Conservation (phyloP, 352 stramenopile genomes). For the Lagenidium sp. region DNA sequence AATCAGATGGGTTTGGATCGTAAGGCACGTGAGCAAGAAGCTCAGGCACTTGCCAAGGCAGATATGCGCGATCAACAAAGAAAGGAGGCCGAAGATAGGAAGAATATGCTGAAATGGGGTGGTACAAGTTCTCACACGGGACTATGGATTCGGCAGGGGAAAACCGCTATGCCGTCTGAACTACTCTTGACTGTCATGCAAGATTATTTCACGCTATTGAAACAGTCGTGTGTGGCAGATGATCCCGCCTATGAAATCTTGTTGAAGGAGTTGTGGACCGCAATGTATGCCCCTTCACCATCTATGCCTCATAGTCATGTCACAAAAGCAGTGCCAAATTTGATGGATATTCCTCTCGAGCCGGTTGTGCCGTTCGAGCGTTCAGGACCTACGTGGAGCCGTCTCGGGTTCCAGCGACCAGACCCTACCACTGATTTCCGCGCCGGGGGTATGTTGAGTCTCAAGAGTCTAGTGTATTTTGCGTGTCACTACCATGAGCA, state of each 20-base stretch:
- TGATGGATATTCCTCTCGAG: too few species aligned
- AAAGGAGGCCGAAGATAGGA: slow-evolving; percentile 41
- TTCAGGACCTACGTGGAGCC: slow-evolving; percentile 68
- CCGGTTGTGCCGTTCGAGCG: slow-evolving; percentile 40
- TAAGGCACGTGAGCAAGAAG: slow-evolving; percentile 63
- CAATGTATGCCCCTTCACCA: too few species aligned
- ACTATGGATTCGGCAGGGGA: slow-evolving; percentile 44
- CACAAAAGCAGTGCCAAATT: too few species aligned
- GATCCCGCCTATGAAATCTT: slow-evolving; percentile 56
- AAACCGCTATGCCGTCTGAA: slow-evolving; percentile 41
- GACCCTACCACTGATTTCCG: slow-evolving; percentile 84
- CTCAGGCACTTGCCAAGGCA: slow-evolving; percentile 63
- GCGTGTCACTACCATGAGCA: slow-evolving; percentile 56
- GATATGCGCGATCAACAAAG: slow-evolving; percentile 59
- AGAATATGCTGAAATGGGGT: slow-evolving; percentile 42
- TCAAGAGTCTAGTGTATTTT: slow-evolving; percentile 80
- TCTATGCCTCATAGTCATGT: too few species aligned
- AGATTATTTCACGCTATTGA: slow-evolving; percentile 46
- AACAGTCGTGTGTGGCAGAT: slow-evolving; percentile 57
- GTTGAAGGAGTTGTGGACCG: slow-evolving; percentile 47
- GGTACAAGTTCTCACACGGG: slow-evolving; percentile 15
- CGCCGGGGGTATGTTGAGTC: slow-evolving; percentile 65
- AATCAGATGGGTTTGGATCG: slow-evolving; percentile 60
- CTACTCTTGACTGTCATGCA: slow-evolving; percentile 56
- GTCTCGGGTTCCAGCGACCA: slow-evolving; percentile 72